Conservation (phyloP, 495 filamentous ascomycete species). For the Aspergillus funiculosus region DNA sequence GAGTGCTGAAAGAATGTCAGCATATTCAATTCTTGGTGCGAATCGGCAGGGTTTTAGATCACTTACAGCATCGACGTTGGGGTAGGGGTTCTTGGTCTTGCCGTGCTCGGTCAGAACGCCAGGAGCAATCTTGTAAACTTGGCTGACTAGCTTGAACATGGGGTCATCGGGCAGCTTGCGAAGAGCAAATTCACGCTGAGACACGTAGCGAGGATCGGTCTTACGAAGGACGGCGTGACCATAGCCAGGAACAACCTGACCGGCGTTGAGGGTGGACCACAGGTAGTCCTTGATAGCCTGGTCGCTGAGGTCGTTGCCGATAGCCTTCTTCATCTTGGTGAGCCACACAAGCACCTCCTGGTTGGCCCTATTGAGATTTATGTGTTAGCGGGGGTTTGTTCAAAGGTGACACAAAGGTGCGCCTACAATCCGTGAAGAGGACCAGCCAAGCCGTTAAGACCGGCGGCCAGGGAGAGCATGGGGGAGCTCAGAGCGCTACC, state of each 20-base stretch:
- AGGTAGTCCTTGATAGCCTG: conserved; percentile 95
- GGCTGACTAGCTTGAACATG: conserved; percentile 99
- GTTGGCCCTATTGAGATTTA: conserved; percentile 59
- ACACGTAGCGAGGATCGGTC: conserved; percentile 97
- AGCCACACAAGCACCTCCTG: conserved; percentile 99
- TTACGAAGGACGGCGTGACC: conserved; percentile 98
- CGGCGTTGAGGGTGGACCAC: conserved; percentile 91
- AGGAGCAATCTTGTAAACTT: conserved; percentile 99
- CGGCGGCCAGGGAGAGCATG: conserved; percentile 91
- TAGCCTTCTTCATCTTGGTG: conserved; percentile 92
- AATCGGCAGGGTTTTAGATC: conserved; percentile 25
- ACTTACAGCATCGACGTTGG: conserved; percentile 63
- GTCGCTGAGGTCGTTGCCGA: conserved; percentile 93
- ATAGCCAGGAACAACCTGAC: conserved; percentile 95
- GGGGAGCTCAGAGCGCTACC: conserved; percentile 95
- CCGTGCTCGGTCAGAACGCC: conserved; percentile 97
- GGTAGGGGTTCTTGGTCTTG: conserved; percentile 94
- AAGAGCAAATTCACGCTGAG: conserved; percentile 92
- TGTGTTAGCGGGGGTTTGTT: conserved; percentile 13
- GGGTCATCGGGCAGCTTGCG: conserved; percentile 89
- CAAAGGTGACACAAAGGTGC: background rate
- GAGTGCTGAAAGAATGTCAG: conserved; percentile 58
- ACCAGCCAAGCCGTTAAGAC: conserved; percentile 94
- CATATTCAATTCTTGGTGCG: background rate
- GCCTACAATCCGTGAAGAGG: conserved; percentile 86